Evolutionary conservation across 805 yeast species (phyloP).

Genomic region (Myxozyma mucilagina): DNA sequence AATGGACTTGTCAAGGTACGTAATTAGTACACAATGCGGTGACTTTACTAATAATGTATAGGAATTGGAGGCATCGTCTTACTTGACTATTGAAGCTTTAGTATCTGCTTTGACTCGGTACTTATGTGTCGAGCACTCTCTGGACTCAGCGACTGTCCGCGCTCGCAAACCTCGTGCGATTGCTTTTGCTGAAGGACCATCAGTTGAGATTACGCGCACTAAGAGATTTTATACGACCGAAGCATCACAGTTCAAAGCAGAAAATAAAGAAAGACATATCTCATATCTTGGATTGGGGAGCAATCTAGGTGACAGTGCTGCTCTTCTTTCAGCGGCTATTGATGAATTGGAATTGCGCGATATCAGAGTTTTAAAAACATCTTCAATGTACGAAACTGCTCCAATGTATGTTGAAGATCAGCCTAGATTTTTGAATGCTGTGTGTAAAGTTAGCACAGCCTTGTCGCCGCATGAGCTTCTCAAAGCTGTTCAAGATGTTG

Average conservation of each 20-base stretch:
- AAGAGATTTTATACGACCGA: slow-evolving; percentile 32
- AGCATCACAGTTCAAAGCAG: slow-evolving; percentile 1
- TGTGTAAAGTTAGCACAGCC: slow-evolving; percentile 60
- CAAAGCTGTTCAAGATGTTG: slow-evolving; percentile 66
- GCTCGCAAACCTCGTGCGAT: slow-evolving; percentile 90
- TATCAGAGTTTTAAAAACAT: slow-evolving; percentile 57
- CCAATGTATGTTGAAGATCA: slow-evolving; percentile 92
- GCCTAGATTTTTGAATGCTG: slow-evolving; percentile 81
- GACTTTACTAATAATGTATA: not conserved
- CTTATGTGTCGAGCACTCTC: slow-evolving; percentile 47
- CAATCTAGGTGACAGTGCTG: slow-evolving; percentile 71
- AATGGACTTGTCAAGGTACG: slow-evolving; percentile 52
- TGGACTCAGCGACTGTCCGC: slow-evolving; percentile 51
- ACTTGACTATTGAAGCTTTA: slow-evolving; percentile 91
- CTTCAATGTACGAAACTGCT: slow-evolving; percentile 80
- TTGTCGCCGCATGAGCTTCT: slow-evolving; percentile 67
- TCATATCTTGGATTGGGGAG: slow-evolving; percentile 89
- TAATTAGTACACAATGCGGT: not conserved
- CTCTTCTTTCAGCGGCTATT: slow-evolving; percentile 60
- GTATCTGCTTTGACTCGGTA: slow-evolving; percentile 69
- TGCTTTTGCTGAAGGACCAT: slow-evolving; percentile 84
- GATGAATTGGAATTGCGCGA: slow-evolving; percentile 46
- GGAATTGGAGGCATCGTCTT: slow-evolving; percentile 69
- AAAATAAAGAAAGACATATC: slow-evolving; percentile 4
- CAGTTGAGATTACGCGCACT: slow-evolving; percentile 66